phyloP scores from a whole-genome alignment of 2,329 filamentous ascomycete genomes.

The Helotiales sp. region DNA sequence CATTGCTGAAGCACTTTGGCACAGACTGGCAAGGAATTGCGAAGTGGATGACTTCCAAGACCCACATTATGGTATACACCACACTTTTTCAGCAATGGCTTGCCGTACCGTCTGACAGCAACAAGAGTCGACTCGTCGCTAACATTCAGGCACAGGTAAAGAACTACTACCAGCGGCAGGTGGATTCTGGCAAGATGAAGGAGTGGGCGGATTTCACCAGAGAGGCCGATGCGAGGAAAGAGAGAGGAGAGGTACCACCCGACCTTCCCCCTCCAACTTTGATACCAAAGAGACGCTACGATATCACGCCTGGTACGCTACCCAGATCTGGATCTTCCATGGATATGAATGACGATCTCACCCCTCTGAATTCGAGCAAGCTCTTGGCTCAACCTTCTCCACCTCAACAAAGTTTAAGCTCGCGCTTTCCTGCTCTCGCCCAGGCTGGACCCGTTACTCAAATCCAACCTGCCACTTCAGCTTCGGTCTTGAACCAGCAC shows the following conservation, averaged over 20 bases:
- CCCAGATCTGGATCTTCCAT: slow-evolving; percentile 50
- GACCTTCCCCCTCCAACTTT: slow-evolving; percentile 58
- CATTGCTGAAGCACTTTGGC: slow-evolving; percentile 71
- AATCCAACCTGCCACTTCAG: slow-evolving; percentile 26
- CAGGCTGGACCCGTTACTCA: slow-evolving; percentile 35
- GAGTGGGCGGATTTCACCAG: slow-evolving; percentile 61
- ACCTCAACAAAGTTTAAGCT: slow-evolving; percentile 26
- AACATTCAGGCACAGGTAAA: slow-evolving; percentile 54
- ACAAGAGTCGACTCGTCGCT: slow-evolving; percentile 34
- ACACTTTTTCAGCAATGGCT: slow-evolving; percentile 32
- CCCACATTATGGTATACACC: slow-evolving; percentile 73
- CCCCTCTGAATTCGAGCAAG: slow-evolving; percentile 20
- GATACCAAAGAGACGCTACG: slow-evolving; percentile 52
- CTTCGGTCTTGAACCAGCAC: slow-evolving; percentile 28
- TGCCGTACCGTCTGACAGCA: slow-evolving; percentile 29
- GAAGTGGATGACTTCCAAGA: slow-evolving; percentile 79
- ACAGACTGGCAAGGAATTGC: slow-evolving; percentile 78
- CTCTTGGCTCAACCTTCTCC: slow-evolving; percentile 29
- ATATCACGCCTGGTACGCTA: slow-evolving; percentile 41
- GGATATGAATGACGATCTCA: slow-evolving; percentile 44
- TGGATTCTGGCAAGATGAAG: slow-evolving; percentile 54
- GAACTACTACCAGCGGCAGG: slow-evolving; percentile 66
- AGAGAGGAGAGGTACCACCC: slow-evolving; percentile 58
- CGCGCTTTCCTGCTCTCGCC: slow-evolving; percentile 34
- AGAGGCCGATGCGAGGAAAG: slow-evolving; percentile 58